Base-by-base conservation (phyloP, 768 basidiomycete genomes). In the Hebeloma cylindrosporum region DNA sequence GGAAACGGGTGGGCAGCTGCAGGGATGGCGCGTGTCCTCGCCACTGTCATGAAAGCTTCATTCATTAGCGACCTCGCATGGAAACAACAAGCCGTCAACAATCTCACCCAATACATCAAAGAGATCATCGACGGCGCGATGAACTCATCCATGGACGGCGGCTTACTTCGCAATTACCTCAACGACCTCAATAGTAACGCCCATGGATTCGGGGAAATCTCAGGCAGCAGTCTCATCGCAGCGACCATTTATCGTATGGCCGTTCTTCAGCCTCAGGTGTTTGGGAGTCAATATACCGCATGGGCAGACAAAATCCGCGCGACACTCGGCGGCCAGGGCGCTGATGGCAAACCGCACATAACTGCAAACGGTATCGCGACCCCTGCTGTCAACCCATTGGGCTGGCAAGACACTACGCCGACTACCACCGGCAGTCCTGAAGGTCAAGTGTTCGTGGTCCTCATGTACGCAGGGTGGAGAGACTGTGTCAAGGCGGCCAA, bases 1-100 rank as follows among this genome's bases (percentile, higher is more conserved):
- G 79, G 80, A 3, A 88, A 88, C 51, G 83, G 69, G 0, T 88
- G 87, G 87, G 85, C 84, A 0, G 83, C 82, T 2, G 78, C 77
- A 0, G 85, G 85, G 1, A 83, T 84, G 77, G 60, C 80, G 10
- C 72, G 85, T 10, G 81, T 88, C 3, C 64, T 77, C 30, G 74
- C 74, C n/a, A 73, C 73, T 0, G 59, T 75, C 10, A 58, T 67
- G 40, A 69, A 70, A 42, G 64, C 72, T 0, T 65, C 17, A 66
- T 16, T 47, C 63, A 69, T 73, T 30, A 49, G 58, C 25, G 39
- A 48, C 5, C 52, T 65, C n/a, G 66, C 67, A 0, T 50, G 63
- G 35, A 34, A 35, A n/a, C 44, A 51, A 5, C 65, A 65, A 56
- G 67, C 72, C 3, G 61, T 68, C 5, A 6, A 40, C 5, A 39